Percentiles rank a stretch among this genome's conserved stretches.
Evolutionary conservation across 805 yeast species (phyloP).

Genomic region (Kluyveromyces dobzhanskii): DNA sequence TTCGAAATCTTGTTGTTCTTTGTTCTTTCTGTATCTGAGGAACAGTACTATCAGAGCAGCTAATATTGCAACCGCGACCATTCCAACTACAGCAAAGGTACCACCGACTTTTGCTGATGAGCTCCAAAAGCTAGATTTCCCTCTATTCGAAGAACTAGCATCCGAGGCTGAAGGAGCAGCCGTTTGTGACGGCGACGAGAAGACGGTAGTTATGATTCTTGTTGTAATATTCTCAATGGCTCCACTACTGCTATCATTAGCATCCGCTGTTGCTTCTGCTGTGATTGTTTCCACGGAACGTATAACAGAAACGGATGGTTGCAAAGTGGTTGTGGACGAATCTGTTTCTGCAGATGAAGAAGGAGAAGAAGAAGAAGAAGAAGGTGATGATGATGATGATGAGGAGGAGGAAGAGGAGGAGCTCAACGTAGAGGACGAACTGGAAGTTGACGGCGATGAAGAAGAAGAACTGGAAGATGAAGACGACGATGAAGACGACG

Average conservation of each 20-base stretch:
- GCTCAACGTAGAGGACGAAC: background rate
- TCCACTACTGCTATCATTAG: background rate
- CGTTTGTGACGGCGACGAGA: slow-evolving; percentile 9
- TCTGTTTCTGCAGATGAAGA: slow-evolving; percentile 4
- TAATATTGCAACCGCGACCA: slow-evolving; percentile 43
- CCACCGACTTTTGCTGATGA: slow-evolving; percentile 78
- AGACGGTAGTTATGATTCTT: slow-evolving; percentile 13
- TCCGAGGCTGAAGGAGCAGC: slow-evolving; percentile 2
- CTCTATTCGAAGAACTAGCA: slow-evolving; percentile 2
- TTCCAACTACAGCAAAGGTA: slow-evolving; percentile 71
- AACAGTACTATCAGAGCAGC: slow-evolving; percentile 36
- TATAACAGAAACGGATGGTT: slow-evolving; percentile 10
- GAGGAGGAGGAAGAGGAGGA: slow-evolving; percentile 4
- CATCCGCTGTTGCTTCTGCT: slow-evolving; percentile 5
- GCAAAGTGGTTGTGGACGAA: background rate
- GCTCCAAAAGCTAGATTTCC: slow-evolving; percentile 45
- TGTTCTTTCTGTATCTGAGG: slow-evolving; percentile 20
- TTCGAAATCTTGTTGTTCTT: slow-evolving; percentile 18
- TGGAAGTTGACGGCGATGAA: too few relatives aligned
- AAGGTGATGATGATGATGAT: background rate
- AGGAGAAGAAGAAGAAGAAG: background rate
- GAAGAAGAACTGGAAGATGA: background rate
- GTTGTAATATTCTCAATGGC: slow-evolving; percentile 8
- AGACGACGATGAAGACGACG: slow-evolving; percentile 5
- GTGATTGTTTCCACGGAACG: slow-evolving; percentile 18